phyloP scores from a whole-genome alignment of 306 rosid genomes.

The Casuarina cunninghamiana region DNA sequence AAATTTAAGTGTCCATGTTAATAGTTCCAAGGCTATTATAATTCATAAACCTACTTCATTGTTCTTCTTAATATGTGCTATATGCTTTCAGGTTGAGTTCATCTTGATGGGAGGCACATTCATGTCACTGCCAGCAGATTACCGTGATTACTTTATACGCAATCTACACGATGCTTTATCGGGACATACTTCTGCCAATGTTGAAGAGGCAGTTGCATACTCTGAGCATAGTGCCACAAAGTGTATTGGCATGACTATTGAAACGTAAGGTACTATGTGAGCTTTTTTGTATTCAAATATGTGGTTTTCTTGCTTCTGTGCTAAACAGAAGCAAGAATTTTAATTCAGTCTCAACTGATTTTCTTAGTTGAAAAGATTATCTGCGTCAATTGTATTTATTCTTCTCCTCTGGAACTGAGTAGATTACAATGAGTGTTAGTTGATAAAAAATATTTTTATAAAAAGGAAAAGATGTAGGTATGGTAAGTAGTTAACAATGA shows the following conservation, averaged over 20 bases:
- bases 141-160: constrained; percentile 87
- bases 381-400: neutral
- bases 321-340: neutral
- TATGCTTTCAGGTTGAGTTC: constrained; percentile 81
- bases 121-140: constrained; percentile 92
- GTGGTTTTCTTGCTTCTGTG: neutral
- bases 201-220: constrained; percentile 90
- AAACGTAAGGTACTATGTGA: constrained; percentile 60
- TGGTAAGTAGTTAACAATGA: neutral
- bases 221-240: constrained; percentile 90
- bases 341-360: neutral
- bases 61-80: constrained; percentile 21
- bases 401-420: neutral
- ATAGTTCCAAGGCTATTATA: constrained; percentile 7
- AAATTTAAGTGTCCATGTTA: neutral
- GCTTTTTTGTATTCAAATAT: neutral
- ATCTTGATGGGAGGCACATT: constrained; percentile 98
- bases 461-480: neutral
- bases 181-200: constrained; percentile 95
- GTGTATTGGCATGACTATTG: constrained; percentile 98
- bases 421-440: too few species aligned
- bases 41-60: neutral
- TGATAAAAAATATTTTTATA: neutral
- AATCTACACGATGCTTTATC: constrained; percentile 96
- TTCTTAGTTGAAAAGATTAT: neutral